These are phyloP conservation scores for Margaritispora aquatica DNA, from an alignment of 495 filamentous ascomycete genomes.

Conservation along the genomic window DNA sequence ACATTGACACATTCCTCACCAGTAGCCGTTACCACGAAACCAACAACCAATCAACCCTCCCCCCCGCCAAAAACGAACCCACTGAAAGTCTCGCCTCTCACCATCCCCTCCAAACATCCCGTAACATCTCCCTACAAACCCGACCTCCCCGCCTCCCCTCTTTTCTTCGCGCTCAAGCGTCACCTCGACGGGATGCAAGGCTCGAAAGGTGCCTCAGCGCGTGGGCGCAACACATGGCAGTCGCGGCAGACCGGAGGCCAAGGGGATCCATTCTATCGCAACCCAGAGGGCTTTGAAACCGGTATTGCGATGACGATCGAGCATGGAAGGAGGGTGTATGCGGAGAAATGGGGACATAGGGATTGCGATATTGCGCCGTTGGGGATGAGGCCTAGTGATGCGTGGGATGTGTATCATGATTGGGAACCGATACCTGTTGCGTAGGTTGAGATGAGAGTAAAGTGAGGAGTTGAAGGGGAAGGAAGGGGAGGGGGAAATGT, in stretches of 20 bases:
- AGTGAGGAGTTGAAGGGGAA: neutral
- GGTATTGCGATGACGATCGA: conserved; percentile 48
- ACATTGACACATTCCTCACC: neutral
- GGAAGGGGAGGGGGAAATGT: neutral
- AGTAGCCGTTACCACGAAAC: neutral
- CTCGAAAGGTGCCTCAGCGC: conserved; percentile 25
- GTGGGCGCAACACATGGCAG: conserved; percentile 56
- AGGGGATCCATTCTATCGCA: conserved; percentile 56
- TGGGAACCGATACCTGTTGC: conserved; percentile 20
- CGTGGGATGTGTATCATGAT: conserved; percentile 44
- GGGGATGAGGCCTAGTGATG: conserved; percentile 38
- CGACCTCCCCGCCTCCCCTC: conserved; percentile 10
- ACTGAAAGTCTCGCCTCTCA: too few relatives aligned
- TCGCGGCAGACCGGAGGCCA: conserved; percentile 46
- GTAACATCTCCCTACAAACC: neutral
- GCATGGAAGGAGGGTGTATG: conserved; percentile 42
- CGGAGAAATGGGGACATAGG: conserved; percentile 51
- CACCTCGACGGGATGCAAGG: conserved; percentile 38
- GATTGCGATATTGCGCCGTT: conserved; percentile 41
- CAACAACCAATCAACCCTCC: neutral
- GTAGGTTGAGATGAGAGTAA: neutral
- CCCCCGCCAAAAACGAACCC: neutral
- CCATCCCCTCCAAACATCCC: too few relatives aligned
- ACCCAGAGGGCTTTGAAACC: conserved; percentile 44
- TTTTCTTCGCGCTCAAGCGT: conserved; percentile 22